Conservation (phyloP, 2,329 filamentous ascomycete species). For the Stachybotrys echinatus region DNA sequence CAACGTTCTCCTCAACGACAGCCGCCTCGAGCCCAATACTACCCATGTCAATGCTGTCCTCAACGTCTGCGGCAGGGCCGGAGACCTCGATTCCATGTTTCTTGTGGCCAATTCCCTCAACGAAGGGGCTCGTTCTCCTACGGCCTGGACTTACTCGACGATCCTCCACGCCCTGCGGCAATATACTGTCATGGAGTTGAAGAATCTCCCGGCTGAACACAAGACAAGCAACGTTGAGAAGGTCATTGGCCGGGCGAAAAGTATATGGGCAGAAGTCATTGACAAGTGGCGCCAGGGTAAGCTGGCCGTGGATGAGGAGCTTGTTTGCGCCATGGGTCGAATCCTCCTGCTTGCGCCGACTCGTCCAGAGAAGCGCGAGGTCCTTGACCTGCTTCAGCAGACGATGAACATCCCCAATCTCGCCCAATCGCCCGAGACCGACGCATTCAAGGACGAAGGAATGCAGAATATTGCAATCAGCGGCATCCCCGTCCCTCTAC, state of each 20-base stretch:
- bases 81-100: slow-evolving; percentile 78
- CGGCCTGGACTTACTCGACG: slow-evolving; percentile 68
- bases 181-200: slow-evolving; percentile 17
- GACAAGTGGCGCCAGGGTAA: slow-evolving; percentile 68
- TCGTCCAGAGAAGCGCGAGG: slow-evolving; percentile 58
- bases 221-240: slow-evolving; percentile 28
- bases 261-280: slow-evolving; percentile 77
- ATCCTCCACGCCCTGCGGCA: slow-evolving; percentile 71
- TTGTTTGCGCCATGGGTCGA: slow-evolving; percentile 77
- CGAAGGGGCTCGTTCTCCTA: slow-evolving; percentile 58
- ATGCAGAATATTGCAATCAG: slow-evolving; percentile 13
- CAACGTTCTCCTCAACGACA: slow-evolving; percentile 62
- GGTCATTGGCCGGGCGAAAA: slow-evolving; percentile 60
- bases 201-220: slow-evolving; percentile 21
- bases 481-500: not conserved
- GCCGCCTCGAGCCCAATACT: slow-evolving; percentile 63
- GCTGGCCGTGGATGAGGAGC: slow-evolving; percentile 67
- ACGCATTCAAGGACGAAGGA: slow-evolving; percentile 11
- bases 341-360: slow-evolving; percentile 63
- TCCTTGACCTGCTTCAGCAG: slow-evolving; percentile 73
- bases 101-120: slow-evolving; percentile 68
- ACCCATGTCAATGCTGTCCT: slow-evolving; percentile 89
- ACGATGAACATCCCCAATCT: slow-evolving; percentile 69
- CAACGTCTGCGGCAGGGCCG: slow-evolving; percentile 68
- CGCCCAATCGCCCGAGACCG: slow-evolving; percentile 24